phyloP scores from a whole-genome alignment of 208 protist species.

The Lotmaria passim region DNA sequence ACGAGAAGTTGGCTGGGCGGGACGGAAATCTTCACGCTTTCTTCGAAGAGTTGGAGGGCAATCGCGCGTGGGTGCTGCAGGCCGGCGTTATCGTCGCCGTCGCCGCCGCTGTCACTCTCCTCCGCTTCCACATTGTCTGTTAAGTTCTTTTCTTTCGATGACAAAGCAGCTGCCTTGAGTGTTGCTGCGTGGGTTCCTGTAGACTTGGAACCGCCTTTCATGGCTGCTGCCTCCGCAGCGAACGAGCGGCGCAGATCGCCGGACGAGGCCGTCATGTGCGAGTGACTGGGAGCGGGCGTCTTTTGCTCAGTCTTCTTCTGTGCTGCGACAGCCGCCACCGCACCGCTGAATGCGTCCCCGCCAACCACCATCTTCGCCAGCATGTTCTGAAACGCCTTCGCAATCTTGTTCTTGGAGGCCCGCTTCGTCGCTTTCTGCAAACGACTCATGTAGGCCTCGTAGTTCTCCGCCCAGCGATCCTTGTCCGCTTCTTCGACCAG shows the following conservation, averaged over 20 bases:
- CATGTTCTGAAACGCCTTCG: conserved; percentile 56
- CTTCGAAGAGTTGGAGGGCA: conserved; percentile 64
- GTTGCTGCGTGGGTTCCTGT: too few species aligned
- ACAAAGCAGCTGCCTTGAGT: too few species aligned
- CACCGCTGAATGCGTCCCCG: neutral
- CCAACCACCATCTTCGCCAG: conserved; percentile 60
- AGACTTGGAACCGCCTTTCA: neutral
- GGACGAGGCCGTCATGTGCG: conserved; percentile 17
- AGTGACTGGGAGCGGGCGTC: neutral
- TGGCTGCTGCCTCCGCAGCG: conserved; percentile 13
- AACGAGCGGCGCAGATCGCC: conserved; percentile 15
- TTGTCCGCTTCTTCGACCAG: conserved; percentile 75
- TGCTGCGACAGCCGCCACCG: neutral
- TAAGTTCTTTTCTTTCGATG: neutral
- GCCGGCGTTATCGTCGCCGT: neutral
- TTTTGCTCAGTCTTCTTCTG: too few species aligned
- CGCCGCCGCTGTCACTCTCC: too few species aligned
- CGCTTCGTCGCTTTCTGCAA: conserved; percentile 37
- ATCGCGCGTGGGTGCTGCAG: conserved; percentile 37
- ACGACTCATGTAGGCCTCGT: conserved; percentile 39
- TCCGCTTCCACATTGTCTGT: neutral
- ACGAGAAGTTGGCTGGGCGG: conserved; percentile 56
- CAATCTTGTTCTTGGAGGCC: conserved; percentile 40
- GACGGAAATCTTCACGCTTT: conserved; percentile 55
- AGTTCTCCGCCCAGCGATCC: conserved; percentile 46